Base-by-base conservation (phyloP, 2,329 filamentous ascomycete genomes). In the Phialophora expanda region DNA sequence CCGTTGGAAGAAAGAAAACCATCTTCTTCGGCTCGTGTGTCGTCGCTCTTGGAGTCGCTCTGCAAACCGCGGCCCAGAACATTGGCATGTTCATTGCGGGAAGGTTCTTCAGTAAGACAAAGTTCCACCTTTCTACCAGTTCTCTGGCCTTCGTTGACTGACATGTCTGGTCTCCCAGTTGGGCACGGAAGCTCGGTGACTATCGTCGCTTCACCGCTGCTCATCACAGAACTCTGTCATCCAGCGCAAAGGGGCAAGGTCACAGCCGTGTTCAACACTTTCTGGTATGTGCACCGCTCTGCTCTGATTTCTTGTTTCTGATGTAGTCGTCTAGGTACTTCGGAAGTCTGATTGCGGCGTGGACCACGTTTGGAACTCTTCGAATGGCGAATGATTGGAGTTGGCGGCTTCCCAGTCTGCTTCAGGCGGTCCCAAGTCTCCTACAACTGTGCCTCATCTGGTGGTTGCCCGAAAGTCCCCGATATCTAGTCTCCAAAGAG, bases 381-480 rank as follows among this genome's bases (percentile, higher is more conserved):
- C 69, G 80, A 69, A 82, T 85, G 61, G 58, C 76, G 32, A 82
- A 66, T 73, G 72, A 83, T 74, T 83, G 77, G 72, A 77, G 81
- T 6, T 89, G 87, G 86, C 88, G 85, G 72, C 85, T 90, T 66
- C 87, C 87, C 0, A 84, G 90, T 55, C 86, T 87, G 0, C 87
- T 88, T 73, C 88, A 90, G 71, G 89, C 89, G 55, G 76, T 88
- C 0, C 86, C 86, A 0, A 82, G 89, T 0, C 64, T 89, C 1
- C 61, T 85, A 1, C 80, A 89, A 0, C 78, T 89, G 61, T 69
- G 71, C 0, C 73, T 81, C 7, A 83, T 89, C 30, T 87, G 85
- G 81, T 86, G 89, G 75, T 86, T 90, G 73, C 89, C 88, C 0
- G 89, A 91, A 68, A 87, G 85, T 0, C 88, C 88, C 0, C 81